Evolutionary conservation across 768 basidiomycete species (phyloP).

Genomic region (Naganishia antarctica): DNA sequence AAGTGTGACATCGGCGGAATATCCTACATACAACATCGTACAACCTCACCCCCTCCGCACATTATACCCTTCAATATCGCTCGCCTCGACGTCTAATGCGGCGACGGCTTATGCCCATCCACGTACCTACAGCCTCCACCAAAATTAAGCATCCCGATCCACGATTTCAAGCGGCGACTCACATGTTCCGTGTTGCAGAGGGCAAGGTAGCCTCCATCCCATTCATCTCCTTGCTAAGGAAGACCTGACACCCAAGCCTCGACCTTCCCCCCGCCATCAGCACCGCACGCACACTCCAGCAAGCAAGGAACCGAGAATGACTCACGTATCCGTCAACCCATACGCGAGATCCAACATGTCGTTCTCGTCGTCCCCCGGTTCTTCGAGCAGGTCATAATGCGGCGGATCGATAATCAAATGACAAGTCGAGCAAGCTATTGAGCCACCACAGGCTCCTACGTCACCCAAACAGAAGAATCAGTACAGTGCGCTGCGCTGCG

Average conservation of each 20-base stretch:
- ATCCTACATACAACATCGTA: too few species aligned
- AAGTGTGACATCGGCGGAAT: too few species aligned
- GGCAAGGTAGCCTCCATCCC: conserved; percentile 81
- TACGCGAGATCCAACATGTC: conserved; percentile 89
- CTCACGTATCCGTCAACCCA: conserved; percentile 84
- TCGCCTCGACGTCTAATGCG: conserved; percentile 11
- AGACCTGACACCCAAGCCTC: conserved; percentile 55
- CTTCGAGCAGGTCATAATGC: conserved; percentile 77
- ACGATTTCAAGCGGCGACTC: conserved; percentile 50
- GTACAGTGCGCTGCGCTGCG: too few species aligned
- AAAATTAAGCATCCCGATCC: not conserved
- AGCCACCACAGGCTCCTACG: conserved; percentile 93
- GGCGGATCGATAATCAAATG: conserved; percentile 81
- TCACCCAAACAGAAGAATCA: too few species aligned
- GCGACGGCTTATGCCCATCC: conserved; percentile 29
- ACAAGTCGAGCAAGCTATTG: conserved; percentile 94
- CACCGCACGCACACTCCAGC: not conserved
- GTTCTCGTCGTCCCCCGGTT: conserved; percentile 96
- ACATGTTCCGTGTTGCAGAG: conserved; percentile 92
- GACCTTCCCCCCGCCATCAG: conserved; percentile 45
- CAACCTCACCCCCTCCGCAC: too few species aligned
- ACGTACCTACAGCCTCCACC: conserved; percentile 16
- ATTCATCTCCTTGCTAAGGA: conserved; percentile 73
- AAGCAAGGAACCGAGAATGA: conserved; percentile 35
- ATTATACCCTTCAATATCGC: too few species aligned